phyloP scores from a whole-genome alignment of 1,284 basidiomycete species.

The Crucibulum parvulum region DNA sequence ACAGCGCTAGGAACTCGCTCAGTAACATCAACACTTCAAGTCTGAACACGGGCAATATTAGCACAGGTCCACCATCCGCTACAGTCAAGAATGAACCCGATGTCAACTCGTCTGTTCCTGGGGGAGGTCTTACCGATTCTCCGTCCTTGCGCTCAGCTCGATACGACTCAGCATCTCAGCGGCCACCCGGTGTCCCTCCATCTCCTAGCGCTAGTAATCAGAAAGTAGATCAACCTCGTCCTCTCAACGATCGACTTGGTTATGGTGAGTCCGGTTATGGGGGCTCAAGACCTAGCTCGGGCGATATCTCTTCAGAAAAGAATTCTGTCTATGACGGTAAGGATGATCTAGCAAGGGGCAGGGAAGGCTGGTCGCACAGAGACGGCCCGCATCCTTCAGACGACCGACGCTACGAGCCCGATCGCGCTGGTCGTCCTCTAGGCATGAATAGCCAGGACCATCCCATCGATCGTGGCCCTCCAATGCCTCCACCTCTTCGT shows the following conservation, averaged over 20 bases:
- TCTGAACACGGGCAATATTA: conserved; percentile 20
- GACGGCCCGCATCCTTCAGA: conserved; percentile 24
- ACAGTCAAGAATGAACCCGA: conserved; percentile 2
- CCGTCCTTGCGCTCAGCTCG: conserved; percentile 15
- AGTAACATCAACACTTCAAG: conserved; percentile 20
- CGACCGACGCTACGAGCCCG: conserved; percentile 21
- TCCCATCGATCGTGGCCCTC: conserved; percentile 9
- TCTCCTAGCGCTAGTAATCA: not conserved
- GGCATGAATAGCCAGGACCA: not conserved
- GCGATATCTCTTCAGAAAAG: conserved; percentile 19
- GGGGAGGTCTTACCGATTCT: conserved; percentile 2
- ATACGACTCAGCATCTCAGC: conserved; percentile 16
- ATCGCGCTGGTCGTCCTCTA: not conserved
- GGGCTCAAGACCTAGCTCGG: conserved; percentile 11
- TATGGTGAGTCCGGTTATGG: conserved; percentile 3
- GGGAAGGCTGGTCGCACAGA: conserved; percentile 23
- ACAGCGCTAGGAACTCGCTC: not conserved
- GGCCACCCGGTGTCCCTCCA: not conserved
- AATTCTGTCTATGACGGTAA: conserved; percentile 22
- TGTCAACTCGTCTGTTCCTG: conserved; percentile 8
- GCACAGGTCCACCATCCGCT: conserved; percentile 26
- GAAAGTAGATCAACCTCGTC: conserved; percentile 17
- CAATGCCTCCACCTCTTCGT: conserved; percentile 16
- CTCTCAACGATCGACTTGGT: conserved; percentile 6
- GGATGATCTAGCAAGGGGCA: conserved; percentile 17